Percentiles rank a stretch among this genome's conserved stretches.
phyloP scores from a whole-genome alignment of 2,329 filamentous ascomycete genomes.

The Orbilia javanica region DNA sequence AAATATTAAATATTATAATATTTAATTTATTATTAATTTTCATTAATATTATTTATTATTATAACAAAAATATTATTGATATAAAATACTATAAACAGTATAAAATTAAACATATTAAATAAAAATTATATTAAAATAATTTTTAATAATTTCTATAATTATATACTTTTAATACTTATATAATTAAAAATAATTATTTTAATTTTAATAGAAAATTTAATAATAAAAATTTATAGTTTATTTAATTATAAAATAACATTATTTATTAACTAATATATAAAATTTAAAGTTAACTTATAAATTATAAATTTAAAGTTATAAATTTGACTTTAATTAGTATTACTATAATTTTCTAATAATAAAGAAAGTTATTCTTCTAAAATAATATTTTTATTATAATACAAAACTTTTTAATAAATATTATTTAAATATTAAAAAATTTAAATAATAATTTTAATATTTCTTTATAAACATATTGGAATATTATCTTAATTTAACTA shows the following conservation, averaged over 20 bases:
- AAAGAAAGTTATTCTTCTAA: not conserved
- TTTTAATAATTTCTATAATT: no score
- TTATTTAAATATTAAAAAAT: not conserved
- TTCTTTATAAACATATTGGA: not conserved
- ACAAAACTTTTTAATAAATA: not conserved
- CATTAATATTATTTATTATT: not conserved
- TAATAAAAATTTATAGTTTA: not conserved
- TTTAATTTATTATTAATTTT: no score
- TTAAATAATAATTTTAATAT: slow-evolving; percentile 1
- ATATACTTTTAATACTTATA: no score
- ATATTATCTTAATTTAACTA: slow-evolving; percentile 5
- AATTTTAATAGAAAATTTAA: not conserved
- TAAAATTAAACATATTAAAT: no score
- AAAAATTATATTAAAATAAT: no score
- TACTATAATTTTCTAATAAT: not conserved
- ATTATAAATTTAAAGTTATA: not conserved
- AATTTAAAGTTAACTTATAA: no score
- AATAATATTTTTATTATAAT: slow-evolving; percentile 6
- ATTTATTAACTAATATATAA: not conserved
- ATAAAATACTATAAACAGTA: not conserved
- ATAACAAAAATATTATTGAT: not conserved
- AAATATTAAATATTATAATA: no score
- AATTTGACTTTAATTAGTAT: no score
- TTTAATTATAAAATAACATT: not conserved
- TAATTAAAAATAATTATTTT: not conserved